Evolutionary conservation across 768 basidiomycete genomes (phyloP).

Genomic region (Tylopilus sp.): DNA sequence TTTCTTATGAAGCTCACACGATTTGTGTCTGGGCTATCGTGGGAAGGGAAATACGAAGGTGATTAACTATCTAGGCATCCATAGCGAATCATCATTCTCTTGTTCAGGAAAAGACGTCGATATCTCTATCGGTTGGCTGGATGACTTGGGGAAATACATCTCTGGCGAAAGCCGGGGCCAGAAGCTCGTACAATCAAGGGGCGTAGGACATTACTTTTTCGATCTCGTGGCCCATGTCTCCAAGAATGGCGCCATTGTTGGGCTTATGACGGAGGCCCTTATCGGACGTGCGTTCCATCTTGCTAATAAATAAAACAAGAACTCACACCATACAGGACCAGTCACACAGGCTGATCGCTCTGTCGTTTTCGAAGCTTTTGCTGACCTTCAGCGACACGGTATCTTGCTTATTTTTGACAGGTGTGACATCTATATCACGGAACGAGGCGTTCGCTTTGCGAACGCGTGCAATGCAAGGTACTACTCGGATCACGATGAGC

Average conservation of each 20-base stretch:
- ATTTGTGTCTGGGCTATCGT: conserved; percentile 14
- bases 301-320: neutral
- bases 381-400: conserved; percentile 32
- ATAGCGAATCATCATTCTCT: neutral
- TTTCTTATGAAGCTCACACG: conserved; percentile 24
- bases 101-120: conserved; percentile 27
- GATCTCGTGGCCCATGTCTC: conserved; percentile 29
- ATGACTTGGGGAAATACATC: conserved; percentile 22
- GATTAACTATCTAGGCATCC: neutral
- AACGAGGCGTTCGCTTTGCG: conserved; percentile 28
- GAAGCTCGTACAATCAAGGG: conserved; percentile 27
- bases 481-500: conserved; percentile 24
- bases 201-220: conserved; percentile 29
- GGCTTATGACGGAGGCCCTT: conserved; percentile 29
- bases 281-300: conserved; percentile 24
- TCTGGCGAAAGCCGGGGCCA: conserved; percentile 28
- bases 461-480: conserved; percentile 15
- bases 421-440: conserved; percentile 30
- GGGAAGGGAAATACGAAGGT: conserved; percentile 32
- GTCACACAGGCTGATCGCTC: conserved; percentile 24
- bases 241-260: conserved; percentile 28
- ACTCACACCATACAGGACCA: conserved; percentile 18
- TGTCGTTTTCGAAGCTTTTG: conserved; percentile 29
- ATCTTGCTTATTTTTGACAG: conserved; percentile 16
- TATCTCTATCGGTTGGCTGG: conserved; percentile 26